Evolutionary conservation across 805 yeast species (phyloP), one percentile per base, ranked within the genome.

Genomic region (Saccharomycopsis synnaedendra): DNA sequence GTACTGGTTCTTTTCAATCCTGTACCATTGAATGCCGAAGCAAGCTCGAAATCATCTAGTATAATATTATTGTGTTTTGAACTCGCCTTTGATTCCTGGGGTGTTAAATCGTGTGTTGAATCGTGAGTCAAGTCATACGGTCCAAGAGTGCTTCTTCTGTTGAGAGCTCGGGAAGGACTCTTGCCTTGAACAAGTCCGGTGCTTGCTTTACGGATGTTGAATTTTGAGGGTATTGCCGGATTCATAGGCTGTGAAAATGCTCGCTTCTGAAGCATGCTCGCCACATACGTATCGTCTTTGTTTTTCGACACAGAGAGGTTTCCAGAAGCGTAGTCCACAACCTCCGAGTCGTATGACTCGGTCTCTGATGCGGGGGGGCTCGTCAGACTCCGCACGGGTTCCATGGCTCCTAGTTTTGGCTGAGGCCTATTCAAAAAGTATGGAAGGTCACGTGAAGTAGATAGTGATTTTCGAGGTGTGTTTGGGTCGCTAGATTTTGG

Each of bases 191-290:
- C 11, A 31, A 42, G 19, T 5, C 8, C 36, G 5, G 44, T 32
- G 11, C 44, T 42, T 19, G 44, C 44, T 11, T 42, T 42, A 19
- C 44, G 7, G 30, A 42, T 5, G n/a, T 39, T 39, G 41, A 39
- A 39, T 34, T n/a, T 34, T 34, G 37, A 34, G 10, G 37, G 10
- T n/a, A n/a, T 3, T 3, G 10, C n/a, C 37, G 37, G 11, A 34
- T 19, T 8, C 10, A 32, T 34, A 5, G 48, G 51, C 38, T 48
- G 51, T 4, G 44, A 41, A 6, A 36, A 34, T 9, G 51, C 48
- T 10, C 48, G 34, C 32, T 48, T 41, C 19, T 39, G 44, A 5
- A 27, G 9, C 8, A 40, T 32, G 32, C 32, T 33, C 5, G 41
- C 9, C 6, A 48, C 27, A 27, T 36, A 41, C 30, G 44, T 41